Base-by-base conservation (phyloP, 768 basidiomycete species). In the Rhodotorula babjevae region DNA sequence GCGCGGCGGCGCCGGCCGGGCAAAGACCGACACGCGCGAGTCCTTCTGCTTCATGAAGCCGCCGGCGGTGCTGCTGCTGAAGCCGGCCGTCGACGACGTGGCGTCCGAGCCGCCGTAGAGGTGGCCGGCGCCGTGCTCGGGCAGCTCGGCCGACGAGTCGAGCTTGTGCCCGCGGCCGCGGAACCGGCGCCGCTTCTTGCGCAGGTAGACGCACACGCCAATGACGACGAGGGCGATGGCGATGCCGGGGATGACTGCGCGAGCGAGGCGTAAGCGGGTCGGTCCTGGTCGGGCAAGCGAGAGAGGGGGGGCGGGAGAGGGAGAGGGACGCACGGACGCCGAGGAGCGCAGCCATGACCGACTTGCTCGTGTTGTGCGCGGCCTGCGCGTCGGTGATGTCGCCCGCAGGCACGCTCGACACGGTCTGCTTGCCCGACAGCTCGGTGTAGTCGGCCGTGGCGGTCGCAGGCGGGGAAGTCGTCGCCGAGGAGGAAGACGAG, bases 121-220 rank as follows among this genome's bases (percentile, higher is more conserved):
- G 15, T 57, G 61, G 55, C 33, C 14, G 3, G 33, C 67, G 36
- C 25, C 47, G 46, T 25, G 33, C 8, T 23, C 59, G n/a, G 61
- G 49, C 11, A 74, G 42, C 19, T 70, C 36, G 46, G 62, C 7
- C 44, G 58, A 42, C 57, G 73, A 74, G 2, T 58, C 69, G 57
- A 74, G 73, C 15, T 62, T 57, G 42, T 64, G 53, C 1, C 73
- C 73, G 23, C 68, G 73, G n/a, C 52, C 61, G 27, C 50, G 40
- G 31, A 55, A 29, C 18, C 42, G 58, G n/a, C 60, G 60, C 44
- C 29, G 14, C 25, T 53, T 61, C 53, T 58, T 61, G n/a, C 60
- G 67, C 15, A 68, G 29, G 56, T 66, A 73, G n/a, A 66, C 33
- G 18, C 69, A 14, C 5, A 33, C 67, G 7, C n/a, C 60, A 29